Evolutionary conservation across 352 stramenopile genomes (phyloP).

Genomic region (Globisporangium uncinulatum): DNA sequence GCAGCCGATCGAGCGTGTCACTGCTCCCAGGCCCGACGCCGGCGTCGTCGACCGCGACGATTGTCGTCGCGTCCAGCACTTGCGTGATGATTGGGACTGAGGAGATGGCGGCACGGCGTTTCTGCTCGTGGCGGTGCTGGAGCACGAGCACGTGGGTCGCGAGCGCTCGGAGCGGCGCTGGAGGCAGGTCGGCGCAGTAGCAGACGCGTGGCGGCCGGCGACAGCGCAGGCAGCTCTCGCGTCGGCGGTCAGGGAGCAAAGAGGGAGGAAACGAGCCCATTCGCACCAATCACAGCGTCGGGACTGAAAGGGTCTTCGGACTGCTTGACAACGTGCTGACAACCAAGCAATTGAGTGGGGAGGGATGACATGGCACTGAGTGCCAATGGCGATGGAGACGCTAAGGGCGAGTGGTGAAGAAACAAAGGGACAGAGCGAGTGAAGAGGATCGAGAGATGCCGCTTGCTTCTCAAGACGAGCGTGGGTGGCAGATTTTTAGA

Average conservation of each 20-base stretch:
- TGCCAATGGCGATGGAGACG: too few relatives aligned
- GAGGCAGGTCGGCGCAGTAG: slow-evolving; percentile 49
- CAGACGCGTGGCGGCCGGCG: slow-evolving; percentile 38
- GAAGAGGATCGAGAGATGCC: too few relatives aligned
- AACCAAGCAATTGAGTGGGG: too few relatives aligned
- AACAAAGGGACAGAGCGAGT: not conserved
- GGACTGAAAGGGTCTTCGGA: too few relatives aligned
- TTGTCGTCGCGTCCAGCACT: slow-evolving; percentile 35
- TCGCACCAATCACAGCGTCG: too few relatives aligned
- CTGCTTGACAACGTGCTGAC: too few relatives aligned
- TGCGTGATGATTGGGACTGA: slow-evolving; percentile 60
- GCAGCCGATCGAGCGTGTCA: slow-evolving; percentile 23
- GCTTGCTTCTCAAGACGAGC: too few relatives aligned
- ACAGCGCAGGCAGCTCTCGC: slow-evolving; percentile 37
- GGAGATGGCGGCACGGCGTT: slow-evolving; percentile 48
- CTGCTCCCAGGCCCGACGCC: slow-evolving; percentile 15
- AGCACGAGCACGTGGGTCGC: slow-evolving; percentile 51
- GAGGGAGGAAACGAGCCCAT: not conserved
- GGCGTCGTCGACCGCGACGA: slow-evolving; percentile 33
- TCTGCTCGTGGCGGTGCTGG: slow-evolving; percentile 56
- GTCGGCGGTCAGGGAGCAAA: slow-evolving; percentile 6
- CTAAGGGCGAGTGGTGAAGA: too few relatives aligned
- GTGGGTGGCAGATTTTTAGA: slow-evolving; percentile 17
- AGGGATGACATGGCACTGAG: too few relatives aligned
- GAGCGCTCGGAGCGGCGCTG: slow-evolving; percentile 14